Percentiles rank a stretch among this genome's conserved stretches.
Conservation (phyloP, 768 basidiomycete genomes). For the Rhodotorula toruloides region DNA sequence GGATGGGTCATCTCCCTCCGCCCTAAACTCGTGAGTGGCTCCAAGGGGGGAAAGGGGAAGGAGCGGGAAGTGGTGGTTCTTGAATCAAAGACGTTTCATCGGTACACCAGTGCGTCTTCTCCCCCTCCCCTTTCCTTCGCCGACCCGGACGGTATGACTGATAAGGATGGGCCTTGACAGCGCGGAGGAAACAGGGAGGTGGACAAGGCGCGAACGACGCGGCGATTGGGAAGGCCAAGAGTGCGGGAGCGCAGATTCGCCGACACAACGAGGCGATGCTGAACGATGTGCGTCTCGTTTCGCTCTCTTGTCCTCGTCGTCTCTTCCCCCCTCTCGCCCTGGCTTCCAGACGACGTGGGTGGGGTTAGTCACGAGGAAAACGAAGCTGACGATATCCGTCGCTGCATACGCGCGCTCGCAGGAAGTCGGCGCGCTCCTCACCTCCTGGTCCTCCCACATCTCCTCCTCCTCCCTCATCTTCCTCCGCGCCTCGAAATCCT, state of each 20-base stretch:
- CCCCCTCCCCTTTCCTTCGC: not conserved
- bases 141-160: not conserved
- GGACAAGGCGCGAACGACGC: slow-evolving; percentile 88
- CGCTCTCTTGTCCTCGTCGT: not conserved
- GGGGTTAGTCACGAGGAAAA: not conserved
- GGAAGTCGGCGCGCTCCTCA: slow-evolving; percentile 80
- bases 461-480: slow-evolving; percentile 81
- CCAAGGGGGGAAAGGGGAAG: slow-evolving; percentile 55
- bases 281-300: slow-evolving; percentile 61
- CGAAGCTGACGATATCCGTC: not conserved
- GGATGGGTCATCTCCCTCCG: slow-evolving; percentile 64
- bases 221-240: slow-evolving; percentile 83
- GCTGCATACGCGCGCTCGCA: slow-evolving; percentile 43
- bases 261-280: slow-evolving; percentile 92
- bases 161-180: slow-evolving; percentile 49
- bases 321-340: not conserved
- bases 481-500: slow-evolving; percentile 80
- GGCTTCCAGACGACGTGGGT: no score
- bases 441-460: slow-evolving; percentile 83
- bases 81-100: slow-evolving; percentile 90
- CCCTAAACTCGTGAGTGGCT: slow-evolving; percentile 45
- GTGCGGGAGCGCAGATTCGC: slow-evolving; percentile 86
- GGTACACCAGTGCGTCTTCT: slow-evolving; percentile 82
- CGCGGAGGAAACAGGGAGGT: slow-evolving; percentile 95
- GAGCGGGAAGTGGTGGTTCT: slow-evolving; percentile 76